Percentiles rank a stretch among this genome's conserved stretches.
These are phyloP conservation scores for Begonia loranthoides DNA, from an alignment of 306 rosid species.

Conservation along the genomic window DNA sequence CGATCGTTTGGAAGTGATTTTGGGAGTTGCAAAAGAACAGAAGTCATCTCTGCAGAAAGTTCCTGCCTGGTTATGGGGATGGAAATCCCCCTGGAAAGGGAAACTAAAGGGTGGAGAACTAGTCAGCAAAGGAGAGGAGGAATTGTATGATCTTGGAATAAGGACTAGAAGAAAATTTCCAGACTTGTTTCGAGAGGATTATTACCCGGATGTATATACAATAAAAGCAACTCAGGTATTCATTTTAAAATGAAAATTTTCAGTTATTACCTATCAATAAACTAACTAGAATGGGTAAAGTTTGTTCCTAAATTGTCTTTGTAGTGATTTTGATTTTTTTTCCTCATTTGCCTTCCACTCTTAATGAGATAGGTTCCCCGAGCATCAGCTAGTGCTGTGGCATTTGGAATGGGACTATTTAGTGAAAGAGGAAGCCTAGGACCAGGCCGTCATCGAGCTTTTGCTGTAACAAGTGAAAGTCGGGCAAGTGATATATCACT, in stretches of 20 bases:
- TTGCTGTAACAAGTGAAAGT: conserved; percentile 76
- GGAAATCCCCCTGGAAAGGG: conserved; percentile 92
- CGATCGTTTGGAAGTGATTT: conserved; percentile 32
- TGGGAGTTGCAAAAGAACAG: conserved; percentile 36
- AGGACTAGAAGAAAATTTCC: conserved; percentile 55
- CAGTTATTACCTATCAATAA: not conserved
- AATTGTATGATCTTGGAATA: conserved; percentile 60
- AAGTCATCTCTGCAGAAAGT: conserved; percentile 28
- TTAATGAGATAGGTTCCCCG: conserved; percentile 54
- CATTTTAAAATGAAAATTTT: conserved; percentile 1
- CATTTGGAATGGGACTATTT: conserved; percentile 91
- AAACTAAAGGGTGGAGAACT: conserved; percentile 63
- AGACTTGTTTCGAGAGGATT: conserved; percentile 55
- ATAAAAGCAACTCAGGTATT: conserved; percentile 70
- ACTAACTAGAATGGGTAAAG: not conserved
- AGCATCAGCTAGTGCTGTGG: conserved; percentile 97
- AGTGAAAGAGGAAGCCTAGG: conserved; percentile 77
- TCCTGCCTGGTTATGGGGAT: conserved; percentile 67
- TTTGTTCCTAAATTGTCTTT: not conserved
- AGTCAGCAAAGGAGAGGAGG: conserved; percentile 58
- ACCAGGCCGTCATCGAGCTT: conserved; percentile 58
- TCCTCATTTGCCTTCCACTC: conserved; percentile 1
- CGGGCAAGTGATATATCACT: conserved; percentile 70
- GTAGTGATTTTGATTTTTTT: not conserved
- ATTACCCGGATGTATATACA: conserved; percentile 71